Evolutionary conservation across 768 basidiomycete genomes (phyloP), one percentile per base, ranked within the genome.

Genomic region (Crassisporium funariophilum): DNA sequence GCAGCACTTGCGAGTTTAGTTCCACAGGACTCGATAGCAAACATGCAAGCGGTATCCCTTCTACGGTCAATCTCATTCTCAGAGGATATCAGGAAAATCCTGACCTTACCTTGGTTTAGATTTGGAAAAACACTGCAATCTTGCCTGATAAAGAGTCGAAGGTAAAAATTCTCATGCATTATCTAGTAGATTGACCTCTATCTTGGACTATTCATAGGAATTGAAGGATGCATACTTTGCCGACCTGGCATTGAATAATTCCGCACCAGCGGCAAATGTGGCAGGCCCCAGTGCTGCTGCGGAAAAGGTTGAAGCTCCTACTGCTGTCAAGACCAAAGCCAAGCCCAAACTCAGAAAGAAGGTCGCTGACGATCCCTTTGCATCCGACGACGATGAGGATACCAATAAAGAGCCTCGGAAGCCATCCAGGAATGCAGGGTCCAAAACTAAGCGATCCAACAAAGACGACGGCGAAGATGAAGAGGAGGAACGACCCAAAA

Each of bases 21-120:
- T 31, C 10, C 13, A 50, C 17, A 82, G 85, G 83, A 1, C 67
- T 90, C 46, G 84, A 88, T 54, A 88, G 86, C 64, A 90, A 90
- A 58, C 88, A 89, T 59, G 63, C 82, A 0, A 87, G 85, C 58
- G 84, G 86, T 6, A 75, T 90, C 41, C 78, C 74, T 31, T 83
- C 87, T 17, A 88, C 87, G 50, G 87, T 85, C 2, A 49, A 21
- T n/a, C 16, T 41, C 12, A 12, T 16, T 24, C 2, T 35, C 25
- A 10, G 35, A 11, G 16, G 21, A 16, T 7, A 29, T 45, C 24
- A 31, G 19, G 17, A 1, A 11, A 9, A 22, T 39, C 27, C 13
- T 29, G 19, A 17, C 11, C 35, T 5, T 41, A 20, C 39, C 17
- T 44, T 47, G 31, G 35, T 48, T 4, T 49, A 88, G 87, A 70